phyloP scores from a whole-genome alignment of 2,329 filamentous ascomycete genomes.

The Penicillium sp. region DNA sequence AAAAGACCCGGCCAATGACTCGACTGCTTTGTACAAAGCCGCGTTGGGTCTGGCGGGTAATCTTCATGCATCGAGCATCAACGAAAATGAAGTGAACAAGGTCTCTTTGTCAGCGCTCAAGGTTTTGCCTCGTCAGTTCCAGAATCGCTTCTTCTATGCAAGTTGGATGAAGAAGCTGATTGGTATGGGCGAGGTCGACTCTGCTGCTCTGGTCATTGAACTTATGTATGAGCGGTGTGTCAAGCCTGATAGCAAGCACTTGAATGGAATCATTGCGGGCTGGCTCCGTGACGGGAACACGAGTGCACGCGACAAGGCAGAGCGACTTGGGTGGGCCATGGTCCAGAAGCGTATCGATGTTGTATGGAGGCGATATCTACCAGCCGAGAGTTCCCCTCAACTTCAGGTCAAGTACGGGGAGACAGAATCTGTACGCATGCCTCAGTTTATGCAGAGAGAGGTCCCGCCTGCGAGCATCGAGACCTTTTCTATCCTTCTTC shows the following conservation, averaged over 20 bases:
- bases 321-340: slow-evolving; percentile 73
- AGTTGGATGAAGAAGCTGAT: slow-evolving; percentile 87
- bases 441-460: slow-evolving; percentile 39
- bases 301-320: slow-evolving; percentile 58
- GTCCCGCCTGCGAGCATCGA: slow-evolving; percentile 66
- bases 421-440: slow-evolving; percentile 27
- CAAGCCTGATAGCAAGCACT: slow-evolving; percentile 67
- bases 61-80: slow-evolving; percentile 41
- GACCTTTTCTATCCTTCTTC: slow-evolving; percentile 72
- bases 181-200: slow-evolving; percentile 66
- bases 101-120: slow-evolving; percentile 50
- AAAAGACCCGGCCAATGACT: slow-evolving; percentile 43
- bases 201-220: slow-evolving; percentile 68
- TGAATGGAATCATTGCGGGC: slow-evolving; percentile 78
- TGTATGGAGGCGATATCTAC: slow-evolving; percentile 46
- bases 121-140: slow-evolving; percentile 50
- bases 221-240: slow-evolving; percentile 71
- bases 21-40: slow-evolving; percentile 43
- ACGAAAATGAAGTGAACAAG: slow-evolving; percentile 45
- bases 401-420: slow-evolving; percentile 27
- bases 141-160: slow-evolving; percentile 78
- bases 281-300: slow-evolving; percentile 65
- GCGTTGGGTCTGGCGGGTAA: slow-evolving; percentile 39
- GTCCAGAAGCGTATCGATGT: slow-evolving; percentile 65
- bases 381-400: slow-evolving; percentile 19